phyloP scores from a whole-genome alignment of 129 eudicot genomes.

The Tagetes patula region DNA sequence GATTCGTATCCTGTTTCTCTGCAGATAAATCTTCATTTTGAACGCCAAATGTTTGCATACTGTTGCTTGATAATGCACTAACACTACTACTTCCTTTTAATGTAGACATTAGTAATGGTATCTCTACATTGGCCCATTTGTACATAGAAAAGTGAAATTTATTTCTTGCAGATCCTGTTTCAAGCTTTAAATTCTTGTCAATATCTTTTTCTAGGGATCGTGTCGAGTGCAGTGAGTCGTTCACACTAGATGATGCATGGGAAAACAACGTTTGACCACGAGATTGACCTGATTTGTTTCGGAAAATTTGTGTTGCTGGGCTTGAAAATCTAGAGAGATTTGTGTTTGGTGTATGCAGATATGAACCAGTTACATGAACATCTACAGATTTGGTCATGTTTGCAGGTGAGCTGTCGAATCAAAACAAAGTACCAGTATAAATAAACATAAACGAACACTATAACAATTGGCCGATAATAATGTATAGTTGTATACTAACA shows the following conservation, averaged over 20 bases:
- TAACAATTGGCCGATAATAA: too few species aligned
- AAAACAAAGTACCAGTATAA: slow-evolving; percentile 4
- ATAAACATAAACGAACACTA: not conserved
- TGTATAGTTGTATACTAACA: too few species aligned
- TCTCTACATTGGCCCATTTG: slow-evolving; percentile 77
- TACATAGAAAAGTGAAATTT: slow-evolving; percentile 85
- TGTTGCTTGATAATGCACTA: slow-evolving; percentile 7
- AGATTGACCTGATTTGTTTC: slow-evolving; percentile 5
- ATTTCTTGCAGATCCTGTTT: slow-evolving; percentile 29
- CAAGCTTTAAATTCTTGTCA: slow-evolving; percentile 28
- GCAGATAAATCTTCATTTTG: slow-evolving; percentile 17
- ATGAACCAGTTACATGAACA: slow-evolving; percentile 45
- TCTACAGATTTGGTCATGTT: slow-evolving; percentile 43
- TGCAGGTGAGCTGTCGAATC: slow-evolving; percentile 47
- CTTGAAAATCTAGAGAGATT: slow-evolving; percentile 47
- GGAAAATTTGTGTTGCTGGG: slow-evolving; percentile 28
- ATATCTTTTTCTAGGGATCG: slow-evolving; percentile 33
- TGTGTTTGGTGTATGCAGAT: slow-evolving; percentile 34
- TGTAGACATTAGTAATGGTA: slow-evolving; percentile 53
- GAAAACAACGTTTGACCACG: slow-evolving; percentile 46
- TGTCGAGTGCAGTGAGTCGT: slow-evolving; percentile 20
- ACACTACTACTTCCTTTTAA: slow-evolving; percentile 35
- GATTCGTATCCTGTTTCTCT: slow-evolving; percentile 25
- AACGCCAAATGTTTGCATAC: slow-evolving; percentile 24
- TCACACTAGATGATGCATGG: slow-evolving; percentile 34